Conservation (phyloP, 106 monocot genomes). For the Triglochin maritima region DNA sequence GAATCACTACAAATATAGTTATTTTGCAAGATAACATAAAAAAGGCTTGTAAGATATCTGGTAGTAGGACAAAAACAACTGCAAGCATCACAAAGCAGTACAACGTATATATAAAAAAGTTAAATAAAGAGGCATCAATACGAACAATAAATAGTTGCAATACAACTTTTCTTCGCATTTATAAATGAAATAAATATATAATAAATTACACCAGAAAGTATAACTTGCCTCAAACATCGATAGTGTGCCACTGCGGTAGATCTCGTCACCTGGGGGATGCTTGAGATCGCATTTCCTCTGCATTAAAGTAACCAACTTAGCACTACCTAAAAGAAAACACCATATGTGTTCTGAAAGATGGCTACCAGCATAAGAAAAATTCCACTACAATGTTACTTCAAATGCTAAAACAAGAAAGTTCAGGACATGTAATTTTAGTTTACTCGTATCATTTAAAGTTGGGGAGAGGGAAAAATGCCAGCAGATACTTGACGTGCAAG, state of each 20-base stretch:
- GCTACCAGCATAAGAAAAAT: too few species aligned
- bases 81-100: background rate
- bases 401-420: too few species aligned
- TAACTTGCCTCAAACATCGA: conserved; percentile 91
- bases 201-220: background rate
- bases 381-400: too few species aligned
- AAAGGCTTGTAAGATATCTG: background rate
- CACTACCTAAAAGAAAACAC: background rate
- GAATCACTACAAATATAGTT: background rate
- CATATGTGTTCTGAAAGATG: too few species aligned
- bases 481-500: background rate
- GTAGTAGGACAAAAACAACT: background rate
- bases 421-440: too few species aligned
- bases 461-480: too few species aligned
- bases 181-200: background rate
- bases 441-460: too few species aligned
- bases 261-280: conserved; percentile 96
- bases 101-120: background rate
- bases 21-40: background rate
- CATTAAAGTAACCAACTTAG: conserved; percentile 4
- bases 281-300: conserved; percentile 94
- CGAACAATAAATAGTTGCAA: too few species aligned
- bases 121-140: too few species aligned
- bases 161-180: background rate
- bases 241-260: conserved; percentile 82